Evolutionary conservation across 2,329 filamentous ascomycete genomes (phyloP).

Genomic region (Byssoonygena ceratinophila): DNA sequence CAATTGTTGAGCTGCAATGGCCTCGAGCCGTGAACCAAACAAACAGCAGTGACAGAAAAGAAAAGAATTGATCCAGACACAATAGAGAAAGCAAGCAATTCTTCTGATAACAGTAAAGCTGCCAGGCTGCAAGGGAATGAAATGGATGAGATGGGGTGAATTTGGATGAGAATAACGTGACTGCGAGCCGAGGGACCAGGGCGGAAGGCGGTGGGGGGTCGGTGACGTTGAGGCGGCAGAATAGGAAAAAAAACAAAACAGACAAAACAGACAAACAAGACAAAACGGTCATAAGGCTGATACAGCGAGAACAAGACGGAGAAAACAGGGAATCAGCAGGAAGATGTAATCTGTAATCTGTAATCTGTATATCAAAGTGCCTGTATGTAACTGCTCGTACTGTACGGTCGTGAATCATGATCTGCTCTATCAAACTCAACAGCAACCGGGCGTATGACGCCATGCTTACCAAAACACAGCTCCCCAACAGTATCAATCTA

Average conservation of each 20-base stretch:
- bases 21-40: not conserved
- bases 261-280: not conserved
- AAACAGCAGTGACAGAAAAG: not conserved
- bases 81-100: too few species aligned
- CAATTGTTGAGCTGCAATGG: not conserved
- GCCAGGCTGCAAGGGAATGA: too few species aligned
- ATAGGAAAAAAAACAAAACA: not conserved
- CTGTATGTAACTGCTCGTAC: too few species aligned
- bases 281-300: too few species aligned
- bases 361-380: too few species aligned
- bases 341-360: too few species aligned
- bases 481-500: not conserved
- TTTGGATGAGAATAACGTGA: too few species aligned
- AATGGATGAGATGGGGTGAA: too few species aligned
- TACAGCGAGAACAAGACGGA: not conserved
- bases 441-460: not conserved
- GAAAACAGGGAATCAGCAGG: not conserved
- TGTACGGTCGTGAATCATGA: too few species aligned
- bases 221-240: slow-evolving; percentile 1
- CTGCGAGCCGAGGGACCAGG: not conserved
- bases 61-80: not conserved
- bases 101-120: too few species aligned
- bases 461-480: not conserved
- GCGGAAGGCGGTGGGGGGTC: not conserved
- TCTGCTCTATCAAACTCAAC: not conserved